Base-by-base conservation (phyloP, 1,139 yeast genomes). In the Candida sanyaensis region DNA sequence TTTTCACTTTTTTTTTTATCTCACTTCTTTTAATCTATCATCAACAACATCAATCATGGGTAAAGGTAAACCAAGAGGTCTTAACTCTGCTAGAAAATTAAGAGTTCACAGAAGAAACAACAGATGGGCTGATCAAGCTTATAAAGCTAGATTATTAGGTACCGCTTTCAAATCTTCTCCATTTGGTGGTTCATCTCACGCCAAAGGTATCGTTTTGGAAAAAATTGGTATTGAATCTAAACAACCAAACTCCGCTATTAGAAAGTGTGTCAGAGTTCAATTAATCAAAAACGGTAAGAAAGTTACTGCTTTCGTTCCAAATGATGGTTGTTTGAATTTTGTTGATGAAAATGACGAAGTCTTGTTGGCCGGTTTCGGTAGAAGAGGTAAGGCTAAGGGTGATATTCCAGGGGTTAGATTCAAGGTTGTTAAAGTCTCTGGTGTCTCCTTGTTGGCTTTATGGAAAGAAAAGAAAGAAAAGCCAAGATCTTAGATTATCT, bases 341-440 rank as follows among this genome's bases (percentile, higher is more conserved):
- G 97, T 93, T 69, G 99, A 93, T 75, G 98, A 93, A 84, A 93
- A 93, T 85, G 98, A 93, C 83, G 98, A 93, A 81, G 99, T 93
- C 68, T 84, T 93, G 73, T 84, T 93, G 69, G 98, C 99, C 70
- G 99, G 99, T 86, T 95, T 95, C 90, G 99, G 99, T 89, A 91
- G 99, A 84, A 93, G 96, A 88, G 99, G 99, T 85, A 93, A 93
- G 88, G 99, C 99, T 77, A 95, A 95, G 96, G 99, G 99, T 87
- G 99, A 93, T 91, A 92, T 93, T 75, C 99, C 99, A 80, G 99
- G 99, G 89, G 99, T 93, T 76, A 92, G 99, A 88, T 93, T 93
- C 90, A 93, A 93, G 90, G 98, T 93, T 77, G 99, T 95, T 77
- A 95, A 95, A 86, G 99, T 95, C 68, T 90, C 99, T 68, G 99